Base-by-base conservation (phyloP, 306 rosid genomes). In the Prunus armeniaca region DNA sequence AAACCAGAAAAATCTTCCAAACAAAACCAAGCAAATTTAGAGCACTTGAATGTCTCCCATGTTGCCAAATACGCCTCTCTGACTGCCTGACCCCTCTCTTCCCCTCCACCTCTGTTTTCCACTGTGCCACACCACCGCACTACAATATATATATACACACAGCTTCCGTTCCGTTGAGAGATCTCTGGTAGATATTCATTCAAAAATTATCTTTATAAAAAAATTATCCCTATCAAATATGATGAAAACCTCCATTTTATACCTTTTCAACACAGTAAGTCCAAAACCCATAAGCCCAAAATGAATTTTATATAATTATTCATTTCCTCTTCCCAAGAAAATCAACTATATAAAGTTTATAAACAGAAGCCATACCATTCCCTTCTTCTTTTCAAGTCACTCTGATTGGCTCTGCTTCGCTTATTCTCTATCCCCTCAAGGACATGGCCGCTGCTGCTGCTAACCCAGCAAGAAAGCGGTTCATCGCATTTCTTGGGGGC, bases 401-500 rank as follows among this genome's bases (percentile, higher is more conserved):
- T 13, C 10, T 28, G 12, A 3, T 9, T 49, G 20, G 27, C 15
- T 4, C 15, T 11, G 12, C 25, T 57, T 14, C 28, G 17, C 12
- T 13, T 9, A 56, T 49, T 41, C 9, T 5, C 56, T 19, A 18
- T 41, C 30, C 25, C 52, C 12, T 41, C 7, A 13, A 2, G 3
- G 9, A 46, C 20, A 55, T 67, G 74, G 67, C 68, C 3, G 8
- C 38, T 5, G 25, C 11, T 6, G 52, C 41, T 63, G 38, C 24
- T 10, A 56, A 49, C 17, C 60, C 66, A 2, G 43, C 58, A 2
- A 20, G 57, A 0, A 62, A 61, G 9, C 58, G 71, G 34, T 81
- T 78, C 24, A 41, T 49, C 6, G 22, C n/a, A 3, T 84, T 81
- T 65, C 75, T 76, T 43, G 27, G 74, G 0, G 55, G 4, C 6